Base-by-base conservation (phyloP, 306 rosid genomes). In the Clitoria ternatea region DNA sequence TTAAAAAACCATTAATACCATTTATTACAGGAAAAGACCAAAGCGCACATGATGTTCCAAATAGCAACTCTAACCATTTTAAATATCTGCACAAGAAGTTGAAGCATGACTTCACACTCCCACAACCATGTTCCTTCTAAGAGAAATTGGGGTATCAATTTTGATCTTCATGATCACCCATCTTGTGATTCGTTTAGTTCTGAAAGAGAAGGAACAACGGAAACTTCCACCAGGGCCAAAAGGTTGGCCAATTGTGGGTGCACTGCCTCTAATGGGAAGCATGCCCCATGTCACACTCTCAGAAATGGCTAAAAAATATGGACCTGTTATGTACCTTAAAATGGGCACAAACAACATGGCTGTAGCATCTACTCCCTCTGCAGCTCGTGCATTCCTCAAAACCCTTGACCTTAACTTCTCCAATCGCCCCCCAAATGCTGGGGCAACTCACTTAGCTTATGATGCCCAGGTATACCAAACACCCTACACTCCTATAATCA, bases 241-340 rank as follows among this genome's bases (percentile, higher is more conserved):
- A 14, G 79, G 79, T 7, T 74, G 39, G 61, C 79, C 79, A 1
- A 1, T 74, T 2, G 2, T 74, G 20, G 79, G 79, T 7, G 72
- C 79, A 64, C 72, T 74, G 1, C 79, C 79, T 17, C 48, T 74
- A 0, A 39, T 74, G 79, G 72, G 79, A 64, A 19, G 55, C 79
- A 74, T 64, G 79, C 79, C 79, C 1, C 79, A 74, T 20, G 47
- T 64, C 1, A 74, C 79, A 2, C 43, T 74, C 23, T 57, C 53
- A 12, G 64, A 64, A 2, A 64, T 74, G 79, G 70, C 79, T 1
- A 56, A 74, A 65, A 74, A 74, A 64, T 74, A 74, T 42, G 79
- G 79, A 29, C 66, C 79, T 0, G 23, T 74, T 1, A 64, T 74
- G 72, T 64, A 53, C 48, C 66, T 74, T 5, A 74, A 74, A 64